Evolutionary conservation across 108 stramenopile genomes (phyloP).

Genomic region (Parmales sp.): DNA sequence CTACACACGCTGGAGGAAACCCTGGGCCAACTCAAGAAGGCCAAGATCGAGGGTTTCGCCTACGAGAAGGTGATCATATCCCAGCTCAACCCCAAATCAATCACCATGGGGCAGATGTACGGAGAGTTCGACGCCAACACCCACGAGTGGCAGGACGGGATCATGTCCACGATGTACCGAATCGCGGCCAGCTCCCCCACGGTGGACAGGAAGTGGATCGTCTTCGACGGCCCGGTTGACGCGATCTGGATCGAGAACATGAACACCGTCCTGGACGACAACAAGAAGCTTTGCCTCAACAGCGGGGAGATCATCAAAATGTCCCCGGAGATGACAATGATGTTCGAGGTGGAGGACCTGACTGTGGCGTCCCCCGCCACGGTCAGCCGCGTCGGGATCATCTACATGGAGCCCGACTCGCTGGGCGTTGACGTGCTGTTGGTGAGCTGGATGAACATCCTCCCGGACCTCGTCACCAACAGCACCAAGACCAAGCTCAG

Average conservation of each 20-base stretch:
- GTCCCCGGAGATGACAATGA: conserved; percentile 51
- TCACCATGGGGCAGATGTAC: conserved; percentile 55
- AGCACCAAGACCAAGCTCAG: conserved; percentile 23
- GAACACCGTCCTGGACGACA: conserved; percentile 66
- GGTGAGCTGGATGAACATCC: conserved; percentile 33
- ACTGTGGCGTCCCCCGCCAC: conserved; percentile 60
- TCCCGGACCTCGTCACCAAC: conserved; percentile 17
- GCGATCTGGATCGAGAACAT: conserved; percentile 73
- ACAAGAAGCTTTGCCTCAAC: conserved; percentile 61
- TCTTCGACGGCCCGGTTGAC: conserved; percentile 61
- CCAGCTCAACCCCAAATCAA: conserved; percentile 46
- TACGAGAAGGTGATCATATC: conserved; percentile 47
- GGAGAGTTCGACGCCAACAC: conserved; percentile 58
- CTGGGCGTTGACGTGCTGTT: conserved; percentile 44
- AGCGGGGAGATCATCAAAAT: conserved; percentile 60
- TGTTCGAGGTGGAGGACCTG: conserved; percentile 63
- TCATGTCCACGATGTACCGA: conserved; percentile 53
- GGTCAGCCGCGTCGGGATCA: conserved; percentile 55
- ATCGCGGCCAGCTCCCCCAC: conserved; percentile 36
- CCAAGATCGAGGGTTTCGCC: conserved; percentile 37
- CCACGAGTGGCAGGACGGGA: conserved; percentile 59
- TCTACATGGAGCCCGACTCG: conserved; percentile 57
- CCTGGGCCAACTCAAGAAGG: conserved; percentile 27
- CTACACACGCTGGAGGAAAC: conserved; percentile 45
- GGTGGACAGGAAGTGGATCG: conserved; percentile 55